Percentiles rank a stretch among this genome's conserved stretches.
These are phyloP conservation scores for Pelargonium myrrhifolium DNA, from an alignment of 441 rosid species.

Conservation along the genomic window DNA sequence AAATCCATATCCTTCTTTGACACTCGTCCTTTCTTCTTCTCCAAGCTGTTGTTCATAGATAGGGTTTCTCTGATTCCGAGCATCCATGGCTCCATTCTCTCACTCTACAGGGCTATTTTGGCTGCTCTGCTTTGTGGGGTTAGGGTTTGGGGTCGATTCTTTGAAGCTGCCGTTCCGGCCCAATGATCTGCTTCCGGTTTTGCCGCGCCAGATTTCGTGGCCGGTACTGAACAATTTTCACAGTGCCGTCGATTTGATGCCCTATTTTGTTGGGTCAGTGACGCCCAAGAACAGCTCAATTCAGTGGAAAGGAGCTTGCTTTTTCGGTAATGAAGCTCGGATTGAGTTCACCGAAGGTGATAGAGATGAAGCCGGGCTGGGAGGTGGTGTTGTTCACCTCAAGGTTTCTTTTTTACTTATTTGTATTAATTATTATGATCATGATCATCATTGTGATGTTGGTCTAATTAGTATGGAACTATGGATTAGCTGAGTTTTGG, in stretches of 20 bases:
- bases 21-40: neutral
- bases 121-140: constrained; percentile 35
- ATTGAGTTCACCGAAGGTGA: constrained; percentile 56
- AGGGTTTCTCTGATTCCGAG: constrained; percentile 29
- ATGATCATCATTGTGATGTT: neutral
- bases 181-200: constrained; percentile 71
- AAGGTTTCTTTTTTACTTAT: constrained; percentile 33
- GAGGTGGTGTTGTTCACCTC: constrained; percentile 76
- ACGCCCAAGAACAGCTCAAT: constrained; percentile 48
- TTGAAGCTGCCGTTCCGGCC: constrained; percentile 59
- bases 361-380: constrained; percentile 46
- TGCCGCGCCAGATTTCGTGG: constrained; percentile 85
- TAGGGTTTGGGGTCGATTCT: constrained; percentile 39
- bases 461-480: neutral
- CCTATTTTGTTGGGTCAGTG: constrained; percentile 70
- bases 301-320: constrained; percentile 91
- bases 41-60: neutral
- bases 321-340: constrained; percentile 62
- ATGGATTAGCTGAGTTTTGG: neutral
- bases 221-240: constrained; percentile 79
- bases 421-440: neutral
- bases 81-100: constrained; percentile 5
- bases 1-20: neutral
- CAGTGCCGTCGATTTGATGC: constrained; percentile 74
- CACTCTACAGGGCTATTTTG: constrained; percentile 7